Conservation (phyloP, 2,329 filamentous ascomycete genomes). For the Aspergillus sp. region DNA sequence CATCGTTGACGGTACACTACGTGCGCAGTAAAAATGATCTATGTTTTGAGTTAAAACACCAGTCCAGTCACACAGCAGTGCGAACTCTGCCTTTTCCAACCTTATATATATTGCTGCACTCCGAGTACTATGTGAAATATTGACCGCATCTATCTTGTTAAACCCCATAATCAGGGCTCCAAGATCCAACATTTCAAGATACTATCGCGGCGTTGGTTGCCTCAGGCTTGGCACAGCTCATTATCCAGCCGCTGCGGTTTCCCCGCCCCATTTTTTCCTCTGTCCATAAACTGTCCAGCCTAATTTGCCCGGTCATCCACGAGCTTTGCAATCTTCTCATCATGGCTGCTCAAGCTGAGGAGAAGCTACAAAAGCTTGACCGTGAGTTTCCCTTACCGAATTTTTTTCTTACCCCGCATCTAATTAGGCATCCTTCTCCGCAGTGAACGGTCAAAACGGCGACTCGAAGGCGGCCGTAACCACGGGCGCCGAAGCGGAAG, state of each 20-base stretch:
- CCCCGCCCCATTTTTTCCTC: conserved; percentile 25
- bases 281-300: conserved; percentile 29
- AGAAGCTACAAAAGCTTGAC: conserved; percentile 47
- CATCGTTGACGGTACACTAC: neutral
- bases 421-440: conserved; percentile 23
- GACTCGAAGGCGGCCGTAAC: conserved; percentile 40
- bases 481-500: conserved; percentile 39
- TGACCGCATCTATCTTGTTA: neutral
- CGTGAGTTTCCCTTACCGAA: conserved; percentile 32
- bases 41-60: neutral
- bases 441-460: conserved; percentile 46
- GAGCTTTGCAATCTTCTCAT: conserved; percentile 28
- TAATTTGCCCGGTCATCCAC: conserved; percentile 17
- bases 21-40: neutral
- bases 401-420: neutral
- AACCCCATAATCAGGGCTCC: neutral
- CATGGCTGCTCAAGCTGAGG: conserved; percentile 49
- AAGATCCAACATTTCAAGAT: neutral
- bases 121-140: neutral
- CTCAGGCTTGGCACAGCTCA: conserved; percentile 10
- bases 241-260: conserved; percentile 15
- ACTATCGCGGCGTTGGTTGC: neutral
- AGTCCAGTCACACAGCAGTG: neutral
- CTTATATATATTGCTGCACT: neutral
- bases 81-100: neutral